Base-by-base conservation (phyloP, 2,329 filamentous ascomycete species). In the Fusarium sacchari region DNA sequence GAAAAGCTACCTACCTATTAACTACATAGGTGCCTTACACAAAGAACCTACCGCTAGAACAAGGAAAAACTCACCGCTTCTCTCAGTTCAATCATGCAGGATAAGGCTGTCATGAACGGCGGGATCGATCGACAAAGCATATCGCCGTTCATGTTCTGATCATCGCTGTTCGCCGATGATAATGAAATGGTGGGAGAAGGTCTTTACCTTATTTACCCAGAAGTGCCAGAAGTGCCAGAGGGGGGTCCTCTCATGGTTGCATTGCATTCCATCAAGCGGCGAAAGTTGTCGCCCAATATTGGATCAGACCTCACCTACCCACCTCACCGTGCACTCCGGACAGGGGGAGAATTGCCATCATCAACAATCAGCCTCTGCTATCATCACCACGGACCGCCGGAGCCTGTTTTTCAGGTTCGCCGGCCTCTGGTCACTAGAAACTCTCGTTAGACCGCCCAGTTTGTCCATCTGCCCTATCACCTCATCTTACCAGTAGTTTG, bases 181-280 rank as follows among this genome's bases (percentile, higher is more conserved):
- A 55, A 36, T 44, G 61, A 49, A 37, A 43, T 71, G 69, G 67
- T 59, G 69, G 44, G 69, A 28, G 69, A 67, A 68, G 44, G 56
- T 74, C 71, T 46, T 74, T 74, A 18, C 63, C 63, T 42, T 37
- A 53, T 61, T 44, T 67, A 61, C 64, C 71, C 42, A 72, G 56
- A 61, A 50, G 57, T 52, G 56, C 47, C 39, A 56, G 52, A 61
- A n/a, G n/a, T n/a, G n/a, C n/a, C n/a, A n/a, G n/a, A n/a, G n/a
- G 42, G 34, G 39, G 36, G 26, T 30, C 46, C 40, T 24, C 28
- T 39, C 42, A 61, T 47, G 55, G 42, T 56, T 73, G 71, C 55
- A 55, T 70, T 63, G 53, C 66, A 74, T 74, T 68, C 71, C 66
- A 68, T 46, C 39, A 42, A 47, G 53, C 61, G 39, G 44, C 61